Evolutionary conservation across 2,329 filamentous ascomycete genomes (phyloP).

Genomic region (Aspergillus transmontanensis): DNA sequence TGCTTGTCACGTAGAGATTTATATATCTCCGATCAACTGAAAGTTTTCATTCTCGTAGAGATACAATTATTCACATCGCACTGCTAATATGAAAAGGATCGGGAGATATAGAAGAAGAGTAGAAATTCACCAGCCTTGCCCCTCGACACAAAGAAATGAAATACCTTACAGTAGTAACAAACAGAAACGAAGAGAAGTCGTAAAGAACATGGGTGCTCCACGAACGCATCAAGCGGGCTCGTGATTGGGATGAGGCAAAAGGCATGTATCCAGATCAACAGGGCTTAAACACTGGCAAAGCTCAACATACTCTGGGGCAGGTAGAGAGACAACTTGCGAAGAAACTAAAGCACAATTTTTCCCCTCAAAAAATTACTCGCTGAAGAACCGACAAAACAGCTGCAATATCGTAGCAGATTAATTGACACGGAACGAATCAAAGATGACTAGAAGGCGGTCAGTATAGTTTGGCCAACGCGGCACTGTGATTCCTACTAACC

Average conservation of each 20-base stretch:
- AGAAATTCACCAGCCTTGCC: background rate
- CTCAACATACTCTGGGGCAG: background rate
- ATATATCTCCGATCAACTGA: background rate
- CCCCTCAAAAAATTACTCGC: constrained; percentile 27
- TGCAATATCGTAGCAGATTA: constrained; percentile 20
- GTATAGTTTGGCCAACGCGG: background rate
- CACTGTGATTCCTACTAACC: constrained; percentile 31
- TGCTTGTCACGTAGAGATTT: background rate
- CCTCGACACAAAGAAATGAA: constrained; percentile 1
- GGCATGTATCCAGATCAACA: constrained; percentile 1
- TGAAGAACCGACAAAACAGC: constrained; percentile 26
- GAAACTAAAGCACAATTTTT: constrained; percentile 20
- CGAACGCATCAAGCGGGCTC: constrained; percentile 3
- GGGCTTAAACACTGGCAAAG: constrained; percentile 1
- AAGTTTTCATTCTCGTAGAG: constrained; percentile 2
- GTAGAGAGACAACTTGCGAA: constrained; percentile 4
- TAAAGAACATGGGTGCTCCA: constrained; percentile 3
- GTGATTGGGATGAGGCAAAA: constrained; percentile 1
- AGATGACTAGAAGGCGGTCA: constrained; percentile 25
- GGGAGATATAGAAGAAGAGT: background rate
- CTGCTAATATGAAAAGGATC: background rate
- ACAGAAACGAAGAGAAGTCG: background rate
- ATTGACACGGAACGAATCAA: constrained; percentile 32
- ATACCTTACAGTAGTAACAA: constrained; percentile 2
- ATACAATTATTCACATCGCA: constrained; percentile 29